Conservation (phyloP, 345 rosid genomes). For the Microcos paniculata region DNA sequence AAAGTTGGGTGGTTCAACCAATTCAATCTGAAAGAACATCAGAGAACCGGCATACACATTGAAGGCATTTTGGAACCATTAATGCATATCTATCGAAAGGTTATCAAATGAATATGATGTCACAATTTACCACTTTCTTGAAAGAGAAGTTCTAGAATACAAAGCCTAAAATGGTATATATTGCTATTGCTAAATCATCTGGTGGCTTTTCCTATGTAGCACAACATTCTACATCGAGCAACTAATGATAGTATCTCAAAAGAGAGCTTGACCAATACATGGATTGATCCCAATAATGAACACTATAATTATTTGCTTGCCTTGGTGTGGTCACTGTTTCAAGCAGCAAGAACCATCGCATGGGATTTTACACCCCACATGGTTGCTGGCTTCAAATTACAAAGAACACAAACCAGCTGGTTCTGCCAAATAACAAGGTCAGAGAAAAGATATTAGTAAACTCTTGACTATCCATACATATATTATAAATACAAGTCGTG, state of each 20-base stretch:
- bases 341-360: constrained; percentile 96
- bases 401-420: constrained; percentile 90
- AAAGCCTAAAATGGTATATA: neutral
- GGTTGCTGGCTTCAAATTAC: constrained; percentile 85
- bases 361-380: constrained; percentile 94
- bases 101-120: neutral
- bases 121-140: neutral
- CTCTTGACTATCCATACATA: neutral
- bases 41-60: neutral
- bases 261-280: neutral
- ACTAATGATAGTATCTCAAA: neutral
- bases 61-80: neutral
- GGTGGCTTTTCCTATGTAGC: neutral
- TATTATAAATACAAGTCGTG: no score
- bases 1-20: constrained; percentile 79
- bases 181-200: no score
- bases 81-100: neutral
- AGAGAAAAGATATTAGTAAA: neutral
- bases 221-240: neutral
- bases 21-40: constrained; percentile 59
- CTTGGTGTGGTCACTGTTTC: constrained; percentile 62
- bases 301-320: constrained; percentile 22
- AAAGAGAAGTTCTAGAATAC: neutral
- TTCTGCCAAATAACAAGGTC: constrained; percentile 50
- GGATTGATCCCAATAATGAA: neutral